phyloP scores from a whole-genome alignment of 305 asterid genomes.

The Fraxinus greggii region DNA sequence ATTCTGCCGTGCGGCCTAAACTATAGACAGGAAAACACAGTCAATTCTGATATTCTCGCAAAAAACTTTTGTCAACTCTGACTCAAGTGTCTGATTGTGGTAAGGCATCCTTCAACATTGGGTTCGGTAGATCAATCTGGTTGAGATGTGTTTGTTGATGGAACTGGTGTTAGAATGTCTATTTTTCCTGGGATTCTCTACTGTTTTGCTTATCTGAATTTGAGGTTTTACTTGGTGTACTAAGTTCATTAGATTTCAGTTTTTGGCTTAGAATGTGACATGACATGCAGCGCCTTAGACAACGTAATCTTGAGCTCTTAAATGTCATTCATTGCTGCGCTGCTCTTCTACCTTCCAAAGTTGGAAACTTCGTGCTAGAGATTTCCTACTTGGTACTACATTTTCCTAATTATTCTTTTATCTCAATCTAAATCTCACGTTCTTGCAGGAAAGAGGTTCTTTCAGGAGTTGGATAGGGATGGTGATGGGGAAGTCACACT shows the following conservation, averaged over 20 bases:
- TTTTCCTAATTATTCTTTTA: background rate
- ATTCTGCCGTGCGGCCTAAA: background rate
- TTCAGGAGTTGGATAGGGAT: constrained; percentile 94
- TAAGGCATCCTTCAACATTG: background rate
- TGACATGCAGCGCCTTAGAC: background rate
- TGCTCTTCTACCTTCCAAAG: background rate
- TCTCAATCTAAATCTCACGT: constrained; percentile 19
- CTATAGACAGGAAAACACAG: background rate
- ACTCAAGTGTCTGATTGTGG: background rate
- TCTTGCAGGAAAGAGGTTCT: constrained; percentile 82
- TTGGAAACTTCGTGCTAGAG: background rate
- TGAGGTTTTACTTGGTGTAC: background rate
- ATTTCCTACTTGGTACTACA: background rate
- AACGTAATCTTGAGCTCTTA: background rate
- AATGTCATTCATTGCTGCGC: background rate
- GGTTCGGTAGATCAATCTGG: background rate
- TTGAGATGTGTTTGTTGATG: background rate
- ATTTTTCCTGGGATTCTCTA: background rate
- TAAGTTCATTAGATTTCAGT: background rate
- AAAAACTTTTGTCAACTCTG: background rate
- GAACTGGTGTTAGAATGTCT: background rate
- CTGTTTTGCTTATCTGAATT: background rate
- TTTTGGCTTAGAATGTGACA: background rate
- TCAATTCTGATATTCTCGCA: background rate
- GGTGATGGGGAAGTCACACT: constrained; percentile 93